Conservation (phyloP, 2,329 filamentous ascomycete genomes). For the Pestalotiopsis fici region DNA sequence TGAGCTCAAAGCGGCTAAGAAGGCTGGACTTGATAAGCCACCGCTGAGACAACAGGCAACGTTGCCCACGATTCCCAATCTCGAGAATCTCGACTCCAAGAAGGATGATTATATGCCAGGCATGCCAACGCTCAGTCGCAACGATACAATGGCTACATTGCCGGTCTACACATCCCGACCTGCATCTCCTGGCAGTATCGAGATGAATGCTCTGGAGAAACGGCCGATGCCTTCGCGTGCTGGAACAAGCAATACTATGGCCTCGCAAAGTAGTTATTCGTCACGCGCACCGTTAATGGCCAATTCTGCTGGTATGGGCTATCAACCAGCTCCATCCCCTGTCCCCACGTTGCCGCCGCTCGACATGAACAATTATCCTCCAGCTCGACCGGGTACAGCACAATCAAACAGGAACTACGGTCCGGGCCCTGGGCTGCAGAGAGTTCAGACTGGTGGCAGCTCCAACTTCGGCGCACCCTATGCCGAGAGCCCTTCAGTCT, state of each 20-base stretch:
- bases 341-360: conserved; percentile 35
- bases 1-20: conserved; percentile 51
- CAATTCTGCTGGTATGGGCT: conserved; percentile 63
- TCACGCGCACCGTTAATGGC: conserved; percentile 65
- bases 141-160: conserved; percentile 62
- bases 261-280: conserved; percentile 61
- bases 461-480: conserved; percentile 20
- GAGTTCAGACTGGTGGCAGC: conserved; percentile 19
- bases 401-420: conserved; percentile 35
- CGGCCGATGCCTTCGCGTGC: conserved; percentile 46
- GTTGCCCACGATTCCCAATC: conserved; percentile 56
- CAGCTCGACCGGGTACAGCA: conserved; percentile 35
- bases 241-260: conserved; percentile 48
- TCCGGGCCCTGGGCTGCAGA: conserved; percentile 22
- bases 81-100: conserved; percentile 44
- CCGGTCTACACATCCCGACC: conserved; percentile 64
- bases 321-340: conserved; percentile 38
- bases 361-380: conserved; percentile 29
- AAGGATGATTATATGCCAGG: conserved; percentile 53
- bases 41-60: conserved; percentile 62
- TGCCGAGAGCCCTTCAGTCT: conserved; percentile 23
- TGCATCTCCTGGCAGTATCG: conserved; percentile 52
- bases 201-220: conserved; percentile 54
- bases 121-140: conserved; percentile 61
- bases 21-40: conserved; percentile 51